Conservation (phyloP, 306 rosid species). For the Neltuma alba region DNA sequence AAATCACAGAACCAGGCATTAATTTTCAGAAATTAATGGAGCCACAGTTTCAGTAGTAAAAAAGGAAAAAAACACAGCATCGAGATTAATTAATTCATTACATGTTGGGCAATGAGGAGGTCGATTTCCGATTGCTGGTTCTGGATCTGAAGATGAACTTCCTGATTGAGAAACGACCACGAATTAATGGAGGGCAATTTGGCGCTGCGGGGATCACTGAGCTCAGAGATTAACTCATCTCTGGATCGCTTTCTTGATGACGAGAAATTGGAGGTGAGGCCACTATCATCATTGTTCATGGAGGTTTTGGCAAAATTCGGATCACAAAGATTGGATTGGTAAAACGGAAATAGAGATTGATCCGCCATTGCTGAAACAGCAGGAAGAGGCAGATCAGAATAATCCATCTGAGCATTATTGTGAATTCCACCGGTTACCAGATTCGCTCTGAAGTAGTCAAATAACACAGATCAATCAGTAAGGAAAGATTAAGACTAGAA, state of each 20-base stretch:
- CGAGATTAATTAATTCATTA: conserved; percentile 1
- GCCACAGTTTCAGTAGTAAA: neutral
- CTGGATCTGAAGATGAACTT: conserved; percentile 33
- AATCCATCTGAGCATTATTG: conserved; percentile 28
- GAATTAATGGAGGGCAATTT: conserved; percentile 12
- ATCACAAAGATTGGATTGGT: conserved; percentile 35
- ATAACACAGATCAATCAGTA: neutral
- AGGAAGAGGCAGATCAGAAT: conserved; percentile 18
- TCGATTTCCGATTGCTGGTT: conserved; percentile 33
- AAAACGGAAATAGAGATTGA: conserved; percentile 29
- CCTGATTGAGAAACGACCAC: conserved; percentile 10
- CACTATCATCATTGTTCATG: conserved; percentile 52
- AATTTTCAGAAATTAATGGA: neutral
- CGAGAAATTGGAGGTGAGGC: conserved; percentile 45
- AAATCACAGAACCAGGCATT: neutral
- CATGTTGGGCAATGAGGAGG: conserved; percentile 38
- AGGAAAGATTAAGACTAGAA: neutral
- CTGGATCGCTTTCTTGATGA: conserved; percentile 43
- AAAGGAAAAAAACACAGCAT: neutral
- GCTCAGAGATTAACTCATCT: conserved; percentile 19
- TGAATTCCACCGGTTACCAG: neutral
- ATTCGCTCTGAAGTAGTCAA: conserved; percentile 12
- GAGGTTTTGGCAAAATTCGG: conserved; percentile 30
- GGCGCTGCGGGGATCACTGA: conserved; percentile 29
- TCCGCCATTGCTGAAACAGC: conserved; percentile 32